Conservation (phyloP, 2,329 filamentous ascomycete species). For the Thelonectria rubi region DNA sequence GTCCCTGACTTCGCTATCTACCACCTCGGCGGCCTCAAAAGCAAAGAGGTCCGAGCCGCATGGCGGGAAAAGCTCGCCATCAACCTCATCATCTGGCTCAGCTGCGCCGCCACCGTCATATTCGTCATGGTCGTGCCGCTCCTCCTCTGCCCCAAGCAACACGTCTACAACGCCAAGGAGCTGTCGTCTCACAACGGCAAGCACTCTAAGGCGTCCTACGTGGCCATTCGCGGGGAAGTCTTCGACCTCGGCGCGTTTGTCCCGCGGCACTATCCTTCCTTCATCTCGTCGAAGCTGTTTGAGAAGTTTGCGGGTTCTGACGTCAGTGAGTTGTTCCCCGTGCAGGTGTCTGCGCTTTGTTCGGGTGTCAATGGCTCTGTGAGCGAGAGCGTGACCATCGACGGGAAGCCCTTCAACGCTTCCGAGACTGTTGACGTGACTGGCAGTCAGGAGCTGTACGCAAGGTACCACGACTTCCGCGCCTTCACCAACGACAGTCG, state of each 20-base stretch:
- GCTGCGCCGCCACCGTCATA: constrained; percentile 86
- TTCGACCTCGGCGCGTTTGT: not conserved
- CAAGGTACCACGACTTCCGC: not conserved
- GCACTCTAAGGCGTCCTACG: not conserved
- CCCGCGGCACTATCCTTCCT: not conserved
- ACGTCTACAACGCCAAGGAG: constrained; percentile 65
- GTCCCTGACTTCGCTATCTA: not conserved
- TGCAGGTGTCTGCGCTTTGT: not conserved
- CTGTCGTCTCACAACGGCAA: constrained; percentile 5
- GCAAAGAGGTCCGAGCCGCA: constrained; percentile 84
- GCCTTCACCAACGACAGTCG: constrained; percentile 1
- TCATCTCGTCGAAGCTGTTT: not conserved
- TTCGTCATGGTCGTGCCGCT: constrained; percentile 89
- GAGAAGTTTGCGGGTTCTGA: not conserved
- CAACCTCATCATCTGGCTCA: constrained; percentile 78
- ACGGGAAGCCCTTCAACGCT: not conserved
- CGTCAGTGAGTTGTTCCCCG: not conserved
- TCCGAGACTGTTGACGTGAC: not conserved
- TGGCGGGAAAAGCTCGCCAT: constrained; percentile 96
- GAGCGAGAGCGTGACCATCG: not conserved
- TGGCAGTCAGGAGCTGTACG: not conserved
- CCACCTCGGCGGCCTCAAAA: not conserved
- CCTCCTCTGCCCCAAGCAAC: constrained; percentile 86
- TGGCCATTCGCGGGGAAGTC: not conserved
- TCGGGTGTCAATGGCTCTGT: not conserved